Conservation (phyloP, 495 filamentous ascomycete species). For the Hypomontagnella submonticulosa region DNA sequence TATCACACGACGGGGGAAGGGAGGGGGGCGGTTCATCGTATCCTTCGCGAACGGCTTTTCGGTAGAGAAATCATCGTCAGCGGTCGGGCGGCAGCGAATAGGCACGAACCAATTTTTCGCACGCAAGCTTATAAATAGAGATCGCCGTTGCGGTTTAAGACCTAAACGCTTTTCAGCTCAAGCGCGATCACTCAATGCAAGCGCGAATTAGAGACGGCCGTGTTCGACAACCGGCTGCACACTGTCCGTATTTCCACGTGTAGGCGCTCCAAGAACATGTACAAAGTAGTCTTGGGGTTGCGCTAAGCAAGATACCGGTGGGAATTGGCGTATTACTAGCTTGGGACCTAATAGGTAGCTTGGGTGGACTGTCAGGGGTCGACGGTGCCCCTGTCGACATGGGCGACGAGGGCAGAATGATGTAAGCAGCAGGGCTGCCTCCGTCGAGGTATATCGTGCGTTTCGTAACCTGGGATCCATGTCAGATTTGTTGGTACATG, state of each 20-base stretch:
- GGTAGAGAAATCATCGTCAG: background rate
- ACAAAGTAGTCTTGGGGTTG: background rate
- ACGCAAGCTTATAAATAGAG: conserved; percentile 33
- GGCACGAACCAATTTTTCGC: background rate
- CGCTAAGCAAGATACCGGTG: background rate
- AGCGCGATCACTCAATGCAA: conserved; percentile 30
- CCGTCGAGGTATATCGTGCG: conserved; percentile 22
- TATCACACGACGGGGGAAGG: conserved; percentile 6
- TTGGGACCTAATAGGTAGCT: conserved; percentile 18
- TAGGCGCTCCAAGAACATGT: conserved; percentile 4
- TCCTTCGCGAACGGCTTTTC: conserved; percentile 2
- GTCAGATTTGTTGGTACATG: conserved; percentile 5
- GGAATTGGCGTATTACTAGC: conserved; percentile 1
- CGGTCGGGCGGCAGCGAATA: background rate
- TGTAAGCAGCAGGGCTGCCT: conserved; percentile 19
- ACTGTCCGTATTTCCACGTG: conserved; percentile 11
- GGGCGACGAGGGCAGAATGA: conserved; percentile 14
- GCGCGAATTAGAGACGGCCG: conserved; percentile 15
- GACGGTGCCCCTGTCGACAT: conserved; percentile 18
- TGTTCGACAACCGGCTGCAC: conserved; percentile 2
- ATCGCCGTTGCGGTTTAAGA: conserved; percentile 17
- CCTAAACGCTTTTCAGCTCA: conserved; percentile 30
- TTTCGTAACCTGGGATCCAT: conserved; percentile 18
- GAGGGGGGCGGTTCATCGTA: conserved; percentile 2
- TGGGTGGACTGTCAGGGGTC: conserved; percentile 10